A percentile compares a stretch with the other conserved stretches of the same genome.
phyloP scores from a whole-genome alignment of 805 yeast species.

The Starmerella potacharoeniae region DNA sequence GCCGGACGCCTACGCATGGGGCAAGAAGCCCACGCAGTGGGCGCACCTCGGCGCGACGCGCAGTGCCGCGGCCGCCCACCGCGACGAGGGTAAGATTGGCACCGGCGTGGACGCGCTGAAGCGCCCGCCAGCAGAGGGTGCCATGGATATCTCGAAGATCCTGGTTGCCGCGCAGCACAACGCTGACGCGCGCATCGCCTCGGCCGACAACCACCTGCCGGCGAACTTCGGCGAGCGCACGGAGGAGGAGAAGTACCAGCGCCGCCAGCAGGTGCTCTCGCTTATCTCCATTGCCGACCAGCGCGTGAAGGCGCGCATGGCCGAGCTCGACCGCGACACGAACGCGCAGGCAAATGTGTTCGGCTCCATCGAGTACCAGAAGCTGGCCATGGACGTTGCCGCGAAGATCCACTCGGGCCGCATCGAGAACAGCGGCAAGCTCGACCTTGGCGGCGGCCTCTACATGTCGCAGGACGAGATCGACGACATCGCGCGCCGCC shows the following conservation, averaged over 20 bases:
- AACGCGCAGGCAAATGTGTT: conserved; percentile 31
- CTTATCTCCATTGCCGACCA: conserved; percentile 24
- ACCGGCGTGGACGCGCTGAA: conserved; percentile 5
- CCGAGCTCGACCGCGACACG: conserved; percentile 34
- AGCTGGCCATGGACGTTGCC: conserved; percentile 66
- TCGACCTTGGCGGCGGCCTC: conserved; percentile 82
- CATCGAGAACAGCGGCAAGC: conserved; percentile 40
- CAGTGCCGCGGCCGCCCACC: conserved; percentile 9
- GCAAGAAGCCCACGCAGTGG: conserved; percentile 19
- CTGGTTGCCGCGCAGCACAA: conserved; percentile 27
- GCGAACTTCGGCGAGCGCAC: conserved; percentile 18
- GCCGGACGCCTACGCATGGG: conserved; percentile 30
- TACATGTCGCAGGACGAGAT: conserved; percentile 65
- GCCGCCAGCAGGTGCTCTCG: conserved; percentile 23
- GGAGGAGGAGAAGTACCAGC: conserved; percentile 21
- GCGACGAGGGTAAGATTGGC: conserved; percentile 6
- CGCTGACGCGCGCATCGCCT: conserved; percentile 22
- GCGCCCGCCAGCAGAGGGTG: conserved; percentile 9
- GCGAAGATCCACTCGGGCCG: conserved; percentile 55
- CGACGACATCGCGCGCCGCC: conserved; percentile 61
- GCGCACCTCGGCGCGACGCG: conserved; percentile 16
- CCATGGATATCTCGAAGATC: conserved; percentile 23
- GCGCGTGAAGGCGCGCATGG: conserved; percentile 27
- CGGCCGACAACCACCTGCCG: conserved; percentile 20
- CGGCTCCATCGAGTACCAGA: conserved; percentile 47